Evolutionary conservation across 164 flowering plant genomes (phyloP), one percentile per base, ranked within the genome.

Genomic region (Nymphaea thermarum): DNA sequence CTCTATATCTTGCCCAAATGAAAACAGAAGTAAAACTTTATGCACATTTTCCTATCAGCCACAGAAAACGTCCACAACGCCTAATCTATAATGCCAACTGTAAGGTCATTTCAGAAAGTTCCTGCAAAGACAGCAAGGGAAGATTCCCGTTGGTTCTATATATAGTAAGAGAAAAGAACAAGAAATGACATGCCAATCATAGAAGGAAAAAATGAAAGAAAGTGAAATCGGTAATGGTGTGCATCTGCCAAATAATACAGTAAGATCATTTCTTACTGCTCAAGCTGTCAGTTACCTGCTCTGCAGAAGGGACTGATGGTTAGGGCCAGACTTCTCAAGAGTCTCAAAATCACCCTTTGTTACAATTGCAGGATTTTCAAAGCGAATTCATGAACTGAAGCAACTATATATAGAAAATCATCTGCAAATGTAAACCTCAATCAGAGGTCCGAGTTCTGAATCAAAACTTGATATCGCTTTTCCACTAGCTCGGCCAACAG

Each of bases 51-150:
- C 36, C 1, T 25, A 1, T 25, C 36, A 25, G 36, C 36, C 0
- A 25, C 36, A 25, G 36, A 25, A 25, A 25, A 25, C 1, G 36
- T 1, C 36, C 36, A 25, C 36, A 25, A 0, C 36, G 36, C 36
- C 36, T 25, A 25, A 25, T 25, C 36, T 85, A 93, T 61, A 93
- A 14, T 25, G 89, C 94, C 64, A 95, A 84, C 43, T 87, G 96
- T 78, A 93, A 88, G 45, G 91, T 78, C 98, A 93, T 91, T 87
- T 93, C 98, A 1, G 97, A 96, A 51, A 93, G 85, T 74, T 93
- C 98, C 97, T 93, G 96, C 78, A 80, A 73, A 67, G 42, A 55
- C 10, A 55, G 16, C 2, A 55, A 8, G 1, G 2, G 60, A 55
- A 55, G 16, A 55, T 16, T 16, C 2, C 60, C 60, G 1, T 25